Conservation (phyloP, 108 stramenopile species). For the Skeletonema costatum region DNA sequence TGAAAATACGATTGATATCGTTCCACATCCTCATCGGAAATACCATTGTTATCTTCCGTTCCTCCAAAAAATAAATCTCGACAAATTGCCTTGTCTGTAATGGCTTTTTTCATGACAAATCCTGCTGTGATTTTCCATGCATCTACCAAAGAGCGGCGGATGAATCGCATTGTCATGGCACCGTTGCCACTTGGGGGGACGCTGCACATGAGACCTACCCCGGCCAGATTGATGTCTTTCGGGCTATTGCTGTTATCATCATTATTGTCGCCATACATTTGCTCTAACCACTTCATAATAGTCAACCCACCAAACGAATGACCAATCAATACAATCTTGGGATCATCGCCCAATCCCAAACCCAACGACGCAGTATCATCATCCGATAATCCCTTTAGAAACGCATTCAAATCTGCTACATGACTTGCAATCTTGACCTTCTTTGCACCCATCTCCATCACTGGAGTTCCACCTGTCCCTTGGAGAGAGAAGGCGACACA, state of each 20-base stretch:
- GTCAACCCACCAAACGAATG: slow-evolving; percentile 54
- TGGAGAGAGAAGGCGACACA: slow-evolving; percentile 47
- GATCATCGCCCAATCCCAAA: slow-evolving; percentile 25
- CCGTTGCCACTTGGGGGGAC: slow-evolving; percentile 89
- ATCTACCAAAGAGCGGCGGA: slow-evolving; percentile 37
- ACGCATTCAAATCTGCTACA: slow-evolving; percentile 46
- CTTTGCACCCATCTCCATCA: slow-evolving; percentile 31
- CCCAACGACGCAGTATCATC: slow-evolving; percentile 8
- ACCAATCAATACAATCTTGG: slow-evolving; percentile 35
- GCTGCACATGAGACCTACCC: slow-evolving; percentile 73
- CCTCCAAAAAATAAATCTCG: slow-evolving; percentile 51
- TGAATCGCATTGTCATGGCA: slow-evolving; percentile 52
- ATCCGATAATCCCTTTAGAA: slow-evolving; percentile 28
- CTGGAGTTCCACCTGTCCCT: slow-evolving; percentile 53
- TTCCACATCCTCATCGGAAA: slow-evolving; percentile 57
- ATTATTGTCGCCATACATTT: slow-evolving; percentile 17
- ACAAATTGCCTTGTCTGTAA: slow-evolving; percentile 33
- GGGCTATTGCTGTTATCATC: not conserved
- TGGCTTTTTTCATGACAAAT: slow-evolving; percentile 55
- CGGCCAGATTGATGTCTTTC: slow-evolving; percentile 39
- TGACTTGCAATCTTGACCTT: slow-evolving; percentile 47
- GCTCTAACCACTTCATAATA: slow-evolving; percentile 55
- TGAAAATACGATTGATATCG: slow-evolving; percentile 49
- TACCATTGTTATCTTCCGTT: slow-evolving; percentile 42
- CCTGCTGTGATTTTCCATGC: slow-evolving; percentile 54